Evolutionary conservation across 177 flowering plant genomes (phyloP).

Genomic region (Vitis hybrid): DNA sequence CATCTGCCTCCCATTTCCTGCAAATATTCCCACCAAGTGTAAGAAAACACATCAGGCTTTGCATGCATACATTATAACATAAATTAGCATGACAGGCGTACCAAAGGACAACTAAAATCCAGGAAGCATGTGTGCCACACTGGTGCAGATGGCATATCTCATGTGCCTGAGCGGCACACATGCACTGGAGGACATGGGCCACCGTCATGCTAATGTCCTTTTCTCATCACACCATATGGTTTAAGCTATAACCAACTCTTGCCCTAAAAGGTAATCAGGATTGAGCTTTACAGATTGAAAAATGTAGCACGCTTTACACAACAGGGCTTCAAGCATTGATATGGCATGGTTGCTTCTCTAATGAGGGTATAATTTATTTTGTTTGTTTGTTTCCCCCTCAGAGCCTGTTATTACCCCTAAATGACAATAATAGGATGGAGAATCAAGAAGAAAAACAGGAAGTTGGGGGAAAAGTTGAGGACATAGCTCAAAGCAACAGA

Average conservation of each 20-base stretch:
- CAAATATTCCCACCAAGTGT: conserved; percentile 23
- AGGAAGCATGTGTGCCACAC: neutral
- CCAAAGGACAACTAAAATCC: neutral
- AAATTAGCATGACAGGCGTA: neutral
- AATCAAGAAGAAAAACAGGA: neutral
- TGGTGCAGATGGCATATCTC: no score
- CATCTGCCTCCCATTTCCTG: conserved; percentile 26
- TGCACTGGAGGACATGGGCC: no score
- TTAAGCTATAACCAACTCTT: no score
- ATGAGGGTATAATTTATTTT: neutral
- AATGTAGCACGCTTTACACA: no score
- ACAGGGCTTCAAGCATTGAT: no score
- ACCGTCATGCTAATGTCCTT: no score
- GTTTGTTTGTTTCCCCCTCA: neutral
- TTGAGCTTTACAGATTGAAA: no score
- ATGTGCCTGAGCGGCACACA: no score
- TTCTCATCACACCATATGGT: no score
- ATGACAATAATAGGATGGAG: neutral
- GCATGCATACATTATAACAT: neutral
- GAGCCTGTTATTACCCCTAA: conserved; percentile 2
- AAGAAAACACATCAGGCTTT: neutral
- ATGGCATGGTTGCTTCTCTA: neutral
- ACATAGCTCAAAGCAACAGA: neutral
- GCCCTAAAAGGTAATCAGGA: no score
- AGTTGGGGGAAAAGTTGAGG: no score